phyloP scores from a whole-genome alignment of 176 grass and related monocot species.

The Aegilops tauschii region DNA sequence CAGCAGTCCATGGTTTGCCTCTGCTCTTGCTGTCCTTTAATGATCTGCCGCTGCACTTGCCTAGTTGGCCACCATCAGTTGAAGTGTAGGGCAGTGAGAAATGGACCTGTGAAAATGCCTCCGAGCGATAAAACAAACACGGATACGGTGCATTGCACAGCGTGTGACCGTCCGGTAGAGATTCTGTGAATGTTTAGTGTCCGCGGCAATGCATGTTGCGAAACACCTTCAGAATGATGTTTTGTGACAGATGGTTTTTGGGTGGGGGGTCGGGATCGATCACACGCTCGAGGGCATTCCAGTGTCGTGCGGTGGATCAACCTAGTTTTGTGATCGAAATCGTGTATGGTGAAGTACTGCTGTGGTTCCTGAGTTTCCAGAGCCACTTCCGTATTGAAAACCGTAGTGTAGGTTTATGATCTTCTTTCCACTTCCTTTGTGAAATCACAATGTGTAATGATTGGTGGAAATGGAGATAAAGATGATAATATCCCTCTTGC shows the following conservation, averaged over 20 bases:
- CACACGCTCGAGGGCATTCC: not conserved
- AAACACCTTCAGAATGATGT: not conserved
- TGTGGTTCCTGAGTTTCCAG: not conserved
- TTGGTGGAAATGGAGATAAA: no score
- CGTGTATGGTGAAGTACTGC: not conserved
- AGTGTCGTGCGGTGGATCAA: not conserved
- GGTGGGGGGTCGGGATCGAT: not conserved
- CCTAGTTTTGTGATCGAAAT: not conserved
- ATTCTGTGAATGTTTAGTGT: no score
- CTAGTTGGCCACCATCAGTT: not conserved
- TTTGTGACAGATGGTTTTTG: not conserved
- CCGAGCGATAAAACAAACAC: not conserved
- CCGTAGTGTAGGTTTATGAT: no score
- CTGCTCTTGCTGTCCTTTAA: not conserved
- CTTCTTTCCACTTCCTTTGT: no score
- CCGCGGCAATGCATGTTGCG: no score
- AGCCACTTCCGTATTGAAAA: no score
- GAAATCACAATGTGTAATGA: no score
- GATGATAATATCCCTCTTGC: no score
- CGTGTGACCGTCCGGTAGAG: not conserved
- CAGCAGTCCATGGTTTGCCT: not conserved
- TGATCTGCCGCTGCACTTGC: not conserved
- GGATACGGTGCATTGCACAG: not conserved
- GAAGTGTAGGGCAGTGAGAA: not conserved
- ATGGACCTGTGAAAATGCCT: not conserved